A percentile compares a stretch with the other conserved stretches of the same genome.
phyloP scores from a whole-genome alignment of 164 flowering plant genomes.

The Platanus orientalis region DNA sequence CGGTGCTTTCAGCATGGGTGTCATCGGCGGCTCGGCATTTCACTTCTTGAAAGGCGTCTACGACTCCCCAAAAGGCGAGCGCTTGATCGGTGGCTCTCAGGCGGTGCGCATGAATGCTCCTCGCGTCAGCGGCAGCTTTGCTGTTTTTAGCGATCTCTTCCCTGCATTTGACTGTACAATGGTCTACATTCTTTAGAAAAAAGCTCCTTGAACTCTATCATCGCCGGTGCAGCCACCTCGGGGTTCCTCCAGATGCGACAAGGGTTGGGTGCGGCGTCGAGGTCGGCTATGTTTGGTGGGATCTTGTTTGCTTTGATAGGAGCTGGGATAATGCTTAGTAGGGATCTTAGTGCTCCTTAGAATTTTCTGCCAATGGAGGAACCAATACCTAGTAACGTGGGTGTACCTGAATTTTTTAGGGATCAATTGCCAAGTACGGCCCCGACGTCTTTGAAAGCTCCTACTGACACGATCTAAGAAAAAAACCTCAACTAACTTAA shows the following conservation, averaged over 20 bases:
- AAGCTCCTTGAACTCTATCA: constrained; percentile 91
- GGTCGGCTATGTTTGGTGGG: constrained; percentile 75
- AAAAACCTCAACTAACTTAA: too few relatives aligned
- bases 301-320: constrained; percentile 76
- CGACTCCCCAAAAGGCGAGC: constrained; percentile 71
- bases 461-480: neutral
- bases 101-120: constrained; percentile 88
- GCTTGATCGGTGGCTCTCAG: constrained; percentile 64
- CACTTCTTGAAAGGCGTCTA: constrained; percentile 70
- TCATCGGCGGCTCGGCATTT: constrained; percentile 80
- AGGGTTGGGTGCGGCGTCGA: constrained; percentile 52
- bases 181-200: constrained; percentile 84
- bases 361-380: constrained; percentile 54
- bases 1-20: constrained; percentile 92
- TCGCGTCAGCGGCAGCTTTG: constrained; percentile 80
- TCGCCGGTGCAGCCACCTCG: constrained; percentile 94
- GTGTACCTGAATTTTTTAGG: constrained; percentile 22
- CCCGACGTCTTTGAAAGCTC: neutral
- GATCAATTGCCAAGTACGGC: constrained; percentile 18
- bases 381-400: constrained; percentile 28
- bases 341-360: constrained; percentile 42
- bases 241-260: constrained; percentile 84
- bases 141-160: constrained; percentile 89
- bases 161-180: constrained; percentile 75
- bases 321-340: constrained; percentile 69